phyloP scores from a whole-genome alignment of 2,329 filamentous ascomycete genomes.

The Magnaporthiopsis rhizophila region DNA sequence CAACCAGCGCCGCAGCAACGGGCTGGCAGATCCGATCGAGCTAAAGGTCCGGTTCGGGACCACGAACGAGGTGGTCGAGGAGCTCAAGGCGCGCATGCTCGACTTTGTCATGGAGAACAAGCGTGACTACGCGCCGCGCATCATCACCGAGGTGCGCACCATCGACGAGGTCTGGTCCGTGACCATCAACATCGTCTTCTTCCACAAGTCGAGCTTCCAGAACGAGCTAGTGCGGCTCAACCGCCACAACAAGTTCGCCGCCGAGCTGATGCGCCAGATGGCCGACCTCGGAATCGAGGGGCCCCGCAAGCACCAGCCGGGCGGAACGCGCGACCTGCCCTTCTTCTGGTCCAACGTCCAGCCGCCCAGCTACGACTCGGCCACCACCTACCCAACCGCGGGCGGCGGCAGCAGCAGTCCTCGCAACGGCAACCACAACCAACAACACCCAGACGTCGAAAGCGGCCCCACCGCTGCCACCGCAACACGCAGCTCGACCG shows the following conservation, averaged over 20 bases:
- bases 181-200: slow-evolving; percentile 88
- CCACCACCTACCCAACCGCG: background rate
- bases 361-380: slow-evolving; percentile 20
- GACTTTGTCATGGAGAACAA: slow-evolving; percentile 81
- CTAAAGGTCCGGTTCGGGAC: slow-evolving; percentile 87
- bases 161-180: slow-evolving; percentile 79
- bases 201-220: slow-evolving; percentile 96
- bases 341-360: slow-evolving; percentile 41
- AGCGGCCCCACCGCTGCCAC: background rate
- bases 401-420: background rate
- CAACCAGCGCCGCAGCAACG: slow-evolving; percentile 85
- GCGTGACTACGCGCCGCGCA: slow-evolving; percentile 55
- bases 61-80: slow-evolving; percentile 71
- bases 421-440: background rate
- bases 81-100: slow-evolving; percentile 69
- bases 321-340: slow-evolving; percentile 58
- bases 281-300: slow-evolving; percentile 78
- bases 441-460: slow-evolving; percentile 4
- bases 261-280: slow-evolving; percentile 81
- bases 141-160: slow-evolving; percentile 60
- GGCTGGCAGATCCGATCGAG: slow-evolving; percentile 76
- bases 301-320: slow-evolving; percentile 64
- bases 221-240: slow-evolving; percentile 86
- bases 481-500: background rate
- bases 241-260: slow-evolving; percentile 89